Conservation (phyloP, 2,329 filamentous ascomycete genomes). For the Cadophora luteo-olivacea region DNA sequence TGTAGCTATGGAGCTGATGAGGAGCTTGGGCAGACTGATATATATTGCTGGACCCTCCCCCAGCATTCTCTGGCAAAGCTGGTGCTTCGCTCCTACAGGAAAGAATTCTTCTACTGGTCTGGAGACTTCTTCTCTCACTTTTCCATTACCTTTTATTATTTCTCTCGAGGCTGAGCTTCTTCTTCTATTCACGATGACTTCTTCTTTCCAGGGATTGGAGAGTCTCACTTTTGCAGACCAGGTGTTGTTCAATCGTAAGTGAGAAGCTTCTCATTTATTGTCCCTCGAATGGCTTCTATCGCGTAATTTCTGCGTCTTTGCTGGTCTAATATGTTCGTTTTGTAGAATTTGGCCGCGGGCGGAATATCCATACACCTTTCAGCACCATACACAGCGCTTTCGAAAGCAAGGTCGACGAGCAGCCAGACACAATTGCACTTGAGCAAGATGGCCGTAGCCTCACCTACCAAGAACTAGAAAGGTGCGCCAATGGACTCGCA, state of each 20-base stretch:
- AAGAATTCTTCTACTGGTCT: neutral
- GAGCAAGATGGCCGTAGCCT: constrained; percentile 47
- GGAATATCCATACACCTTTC: constrained; percentile 44
- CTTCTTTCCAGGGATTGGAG: constrained; percentile 25
- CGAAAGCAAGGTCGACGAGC: constrained; percentile 44
- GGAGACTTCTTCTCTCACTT: neutral
- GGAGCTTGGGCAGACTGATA: neutral
- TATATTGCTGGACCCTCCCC: neutral
- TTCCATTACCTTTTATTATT: neutral
- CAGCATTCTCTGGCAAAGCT: neutral
- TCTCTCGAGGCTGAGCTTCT: constrained; percentile 6
- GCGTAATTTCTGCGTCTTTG: constrained; percentile 29
- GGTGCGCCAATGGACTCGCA: constrained; percentile 51
- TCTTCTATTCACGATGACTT: constrained; percentile 18
- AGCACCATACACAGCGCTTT: constrained; percentile 44
- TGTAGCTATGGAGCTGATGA: neutral
- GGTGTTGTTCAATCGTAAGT: constrained; percentile 20
- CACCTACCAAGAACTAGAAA: constrained; percentile 54
- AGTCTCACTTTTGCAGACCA: constrained; percentile 23
- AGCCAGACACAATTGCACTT: constrained; percentile 49
- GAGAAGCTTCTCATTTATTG: neutral
- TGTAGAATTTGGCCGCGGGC: constrained; percentile 40
- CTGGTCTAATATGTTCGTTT: neutral
- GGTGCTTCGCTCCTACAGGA: neutral
- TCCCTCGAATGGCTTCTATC: too few species aligned